Conservation (phyloP, 176 grass and related monocot genomes). For the Triticum monococcum region DNA sequence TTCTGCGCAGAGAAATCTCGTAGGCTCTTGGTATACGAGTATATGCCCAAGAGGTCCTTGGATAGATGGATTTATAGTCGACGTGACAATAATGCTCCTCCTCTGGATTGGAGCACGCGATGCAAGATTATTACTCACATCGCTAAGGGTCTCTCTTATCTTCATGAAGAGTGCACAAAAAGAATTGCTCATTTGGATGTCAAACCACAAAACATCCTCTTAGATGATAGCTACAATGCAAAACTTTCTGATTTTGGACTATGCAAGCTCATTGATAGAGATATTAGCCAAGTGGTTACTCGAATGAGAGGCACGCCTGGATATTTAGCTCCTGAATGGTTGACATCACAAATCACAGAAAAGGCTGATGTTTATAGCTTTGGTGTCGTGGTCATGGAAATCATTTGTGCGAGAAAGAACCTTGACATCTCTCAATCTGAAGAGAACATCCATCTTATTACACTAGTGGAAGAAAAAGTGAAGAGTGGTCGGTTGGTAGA, state of each 20-base stretch:
- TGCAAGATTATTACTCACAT: too few relatives aligned
- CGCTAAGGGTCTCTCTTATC: too few relatives aligned
- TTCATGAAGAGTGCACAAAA: constrained; percentile 45
- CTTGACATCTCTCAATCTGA: constrained; percentile 29
- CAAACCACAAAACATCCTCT: too few relatives aligned
- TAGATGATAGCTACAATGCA: too few relatives aligned
- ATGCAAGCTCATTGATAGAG: too few relatives aligned
- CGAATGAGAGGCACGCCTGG: too few relatives aligned
- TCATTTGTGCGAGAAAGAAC: constrained; percentile 27
- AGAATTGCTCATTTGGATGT: constrained; percentile 33
- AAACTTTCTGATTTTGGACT: too few relatives aligned
- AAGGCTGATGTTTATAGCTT: constrained; percentile 44
- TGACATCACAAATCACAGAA: constrained; percentile 9
- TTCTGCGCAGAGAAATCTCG: constrained; percentile 42
- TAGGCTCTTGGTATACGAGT: constrained; percentile 31
- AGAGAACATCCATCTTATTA: constrained; percentile 28
- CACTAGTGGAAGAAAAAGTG: constrained; percentile 29
- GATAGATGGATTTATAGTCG: constrained; percentile 41
- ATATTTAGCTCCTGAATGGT: too few relatives aligned
- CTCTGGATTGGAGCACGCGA: too few relatives aligned
- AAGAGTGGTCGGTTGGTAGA: constrained; percentile 7
- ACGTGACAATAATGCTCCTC: not conserved
- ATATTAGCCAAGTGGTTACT: too few relatives aligned
- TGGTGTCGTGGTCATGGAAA: constrained; percentile 12
- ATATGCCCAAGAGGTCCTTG: constrained; percentile 35